Evolutionary conservation across 1,139 yeast species (phyloP).

Genomic region (Arxiozyma slooffiae): DNA sequence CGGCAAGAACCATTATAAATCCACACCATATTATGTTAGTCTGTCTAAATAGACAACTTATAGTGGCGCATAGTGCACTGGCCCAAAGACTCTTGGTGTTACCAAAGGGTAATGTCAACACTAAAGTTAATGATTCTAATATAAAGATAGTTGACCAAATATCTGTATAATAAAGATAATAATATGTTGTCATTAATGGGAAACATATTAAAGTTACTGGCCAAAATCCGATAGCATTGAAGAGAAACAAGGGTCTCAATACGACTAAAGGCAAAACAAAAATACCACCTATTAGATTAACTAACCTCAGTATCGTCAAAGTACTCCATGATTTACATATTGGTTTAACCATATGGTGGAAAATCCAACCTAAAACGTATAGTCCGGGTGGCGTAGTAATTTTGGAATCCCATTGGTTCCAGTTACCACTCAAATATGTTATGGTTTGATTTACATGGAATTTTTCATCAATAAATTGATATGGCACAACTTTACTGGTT

Average conservation of each 20-base stretch:
- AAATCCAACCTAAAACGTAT: slow-evolving; percentile 50
- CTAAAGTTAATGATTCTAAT: slow-evolving; percentile 40
- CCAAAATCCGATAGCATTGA: slow-evolving; percentile 39
- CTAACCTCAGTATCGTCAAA: slow-evolving; percentile 41
- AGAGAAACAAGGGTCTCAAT: slow-evolving; percentile 31
- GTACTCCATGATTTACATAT: slow-evolving; percentile 29
- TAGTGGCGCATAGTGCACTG: slow-evolving; percentile 41
- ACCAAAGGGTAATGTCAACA: slow-evolving; percentile 31
- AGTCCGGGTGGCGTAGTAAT: slow-evolving; percentile 97
- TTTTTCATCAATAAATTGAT: slow-evolving; percentile 51
- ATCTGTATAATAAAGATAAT: slow-evolving; percentile 80
- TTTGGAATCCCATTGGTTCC: slow-evolving; percentile 68
- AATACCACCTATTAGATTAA: slow-evolving; percentile 57
- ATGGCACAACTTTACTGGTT: slow-evolving; percentile 21
- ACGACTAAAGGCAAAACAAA: slow-evolving; percentile 41
- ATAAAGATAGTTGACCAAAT: slow-evolving; percentile 79
- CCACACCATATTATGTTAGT: slow-evolving; percentile 85
- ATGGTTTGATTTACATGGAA: slow-evolving; percentile 80
- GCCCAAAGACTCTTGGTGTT: slow-evolving; percentile 28
- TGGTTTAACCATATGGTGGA: slow-evolving; percentile 32
- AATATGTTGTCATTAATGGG: slow-evolving; percentile 67
- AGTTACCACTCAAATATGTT: slow-evolving; percentile 52
- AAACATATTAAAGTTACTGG: slow-evolving; percentile 43
- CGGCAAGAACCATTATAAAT: slow-evolving; percentile 46
- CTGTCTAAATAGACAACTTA: slow-evolving; percentile 70